Conservation (phyloP, 148 eudicot genomes). For the Rheum nobile region DNA sequence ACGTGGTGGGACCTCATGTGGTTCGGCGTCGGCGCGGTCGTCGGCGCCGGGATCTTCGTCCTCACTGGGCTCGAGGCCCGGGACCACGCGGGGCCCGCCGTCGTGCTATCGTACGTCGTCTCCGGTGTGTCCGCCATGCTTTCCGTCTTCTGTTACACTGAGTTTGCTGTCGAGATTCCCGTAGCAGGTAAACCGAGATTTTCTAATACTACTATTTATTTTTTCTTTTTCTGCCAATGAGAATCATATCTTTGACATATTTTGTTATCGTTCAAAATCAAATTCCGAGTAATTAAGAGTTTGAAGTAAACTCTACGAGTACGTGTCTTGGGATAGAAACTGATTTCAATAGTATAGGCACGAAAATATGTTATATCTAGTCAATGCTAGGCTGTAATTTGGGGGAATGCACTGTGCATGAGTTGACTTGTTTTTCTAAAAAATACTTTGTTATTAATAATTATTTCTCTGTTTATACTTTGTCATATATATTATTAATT, state of each 20-base stretch:
- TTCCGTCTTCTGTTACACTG: constrained; percentile 62
- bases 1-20: constrained; percentile 68
- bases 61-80: constrained; percentile 61
- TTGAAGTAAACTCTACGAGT: no score
- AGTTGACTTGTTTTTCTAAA: background rate
- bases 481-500: no score
- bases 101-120: constrained; percentile 24
- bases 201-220: no score
- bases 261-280: background rate
- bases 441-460: no score
- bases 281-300: no score
- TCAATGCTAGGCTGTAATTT: background rate
- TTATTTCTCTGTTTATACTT: no score
- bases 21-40: constrained; percentile 69
- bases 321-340: background rate
- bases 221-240: background rate
- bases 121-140: constrained; percentile 64
- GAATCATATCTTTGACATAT: background rate
- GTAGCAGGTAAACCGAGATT: constrained; percentile 25
- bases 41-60: constrained; percentile 70
- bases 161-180: constrained; percentile 63
- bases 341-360: background rate
- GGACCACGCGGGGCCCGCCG: background rate
- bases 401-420: background rate
- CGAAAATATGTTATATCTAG: no score